A percentile compares a stretch with the other conserved stretches of the same genome.
Evolutionary conservation across 257 asterid species (phyloP).

Genomic region (Eucommia ulmoides): DNA sequence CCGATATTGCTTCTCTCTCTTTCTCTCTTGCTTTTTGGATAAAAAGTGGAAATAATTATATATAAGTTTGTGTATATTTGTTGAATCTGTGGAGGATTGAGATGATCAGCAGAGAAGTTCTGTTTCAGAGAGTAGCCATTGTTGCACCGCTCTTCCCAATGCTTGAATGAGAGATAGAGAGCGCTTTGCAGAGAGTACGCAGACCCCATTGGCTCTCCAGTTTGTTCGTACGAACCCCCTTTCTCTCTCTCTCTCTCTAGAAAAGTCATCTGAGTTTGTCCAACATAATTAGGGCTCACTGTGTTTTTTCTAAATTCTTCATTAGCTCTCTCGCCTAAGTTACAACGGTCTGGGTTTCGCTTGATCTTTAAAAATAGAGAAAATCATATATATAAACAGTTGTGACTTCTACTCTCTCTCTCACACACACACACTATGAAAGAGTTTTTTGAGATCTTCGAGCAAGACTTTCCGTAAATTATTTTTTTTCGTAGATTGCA

Average conservation of each 20-base stretch:
- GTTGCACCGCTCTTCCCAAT: conserved; percentile 22
- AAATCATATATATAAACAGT: too few relatives aligned
- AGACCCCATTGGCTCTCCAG: conserved; percentile 7
- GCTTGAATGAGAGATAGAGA: conserved; percentile 8
- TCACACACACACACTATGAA: too few relatives aligned
- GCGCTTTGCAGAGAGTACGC: neutral
- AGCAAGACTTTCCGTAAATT: too few relatives aligned
- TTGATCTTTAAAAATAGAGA: too few relatives aligned
- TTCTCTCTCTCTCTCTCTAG: neutral
- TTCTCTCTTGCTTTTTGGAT: conserved; percentile 12
- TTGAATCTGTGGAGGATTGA: conserved; percentile 11
- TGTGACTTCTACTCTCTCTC: too few relatives aligned
- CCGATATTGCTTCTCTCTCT: conserved; percentile 39
- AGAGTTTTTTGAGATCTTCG: too few relatives aligned
- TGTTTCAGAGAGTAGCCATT: conserved; percentile 38
- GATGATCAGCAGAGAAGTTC: conserved; percentile 30
- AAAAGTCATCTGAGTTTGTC: neutral
- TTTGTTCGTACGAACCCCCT: conserved; percentile 6
- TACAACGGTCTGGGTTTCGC: too few relatives aligned
- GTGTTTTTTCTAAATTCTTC: too few relatives aligned
- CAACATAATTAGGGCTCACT: too few relatives aligned
- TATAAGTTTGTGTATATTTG: conserved; percentile 4
- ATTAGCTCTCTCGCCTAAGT: too few relatives aligned
- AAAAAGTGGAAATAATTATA: too few relatives aligned
- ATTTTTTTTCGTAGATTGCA: too few relatives aligned